Conservation (phyloP, 257 asterid species). For the Solanum paucissectum region DNA sequence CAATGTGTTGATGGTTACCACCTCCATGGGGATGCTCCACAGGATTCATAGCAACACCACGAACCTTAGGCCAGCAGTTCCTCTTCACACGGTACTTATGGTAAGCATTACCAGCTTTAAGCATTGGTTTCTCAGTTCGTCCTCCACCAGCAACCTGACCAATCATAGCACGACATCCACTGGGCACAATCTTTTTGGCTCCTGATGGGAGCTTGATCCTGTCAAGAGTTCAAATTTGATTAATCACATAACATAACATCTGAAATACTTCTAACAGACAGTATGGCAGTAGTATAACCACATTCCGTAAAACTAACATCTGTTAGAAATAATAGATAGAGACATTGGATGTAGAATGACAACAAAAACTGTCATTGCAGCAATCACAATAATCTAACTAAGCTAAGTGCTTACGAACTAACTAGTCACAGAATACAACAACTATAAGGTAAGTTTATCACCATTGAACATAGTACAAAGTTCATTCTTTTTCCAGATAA, state of each 20-base stretch:
- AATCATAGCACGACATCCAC: conserved; percentile 10
- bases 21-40: conserved; percentile 72
- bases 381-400: not conserved
- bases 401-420: no score
- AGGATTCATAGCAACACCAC: conserved; percentile 43
- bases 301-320: not conserved
- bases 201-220: conserved; percentile 12
- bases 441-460: not conserved
- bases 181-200: conserved; percentile 10
- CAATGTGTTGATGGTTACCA: conserved; percentile 62
- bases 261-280: not conserved
- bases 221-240: not conserved
- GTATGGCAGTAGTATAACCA: not conserved
- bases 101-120: conserved; percentile 4
- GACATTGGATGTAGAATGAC: not conserved
- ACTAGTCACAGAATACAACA: not conserved
- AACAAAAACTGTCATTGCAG: not conserved
- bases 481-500: not conserved
- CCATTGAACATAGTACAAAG: not conserved
- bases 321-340: not conserved
- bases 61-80: conserved; percentile 18
- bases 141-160: conserved; percentile 15
- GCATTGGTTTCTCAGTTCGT: conserved; percentile 14
- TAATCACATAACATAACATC: not conserved
- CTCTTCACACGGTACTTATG: conserved; percentile 41